phyloP scores from a whole-genome alignment of 2,329 filamentous ascomycete species.

The Alternaria sp. region DNA sequence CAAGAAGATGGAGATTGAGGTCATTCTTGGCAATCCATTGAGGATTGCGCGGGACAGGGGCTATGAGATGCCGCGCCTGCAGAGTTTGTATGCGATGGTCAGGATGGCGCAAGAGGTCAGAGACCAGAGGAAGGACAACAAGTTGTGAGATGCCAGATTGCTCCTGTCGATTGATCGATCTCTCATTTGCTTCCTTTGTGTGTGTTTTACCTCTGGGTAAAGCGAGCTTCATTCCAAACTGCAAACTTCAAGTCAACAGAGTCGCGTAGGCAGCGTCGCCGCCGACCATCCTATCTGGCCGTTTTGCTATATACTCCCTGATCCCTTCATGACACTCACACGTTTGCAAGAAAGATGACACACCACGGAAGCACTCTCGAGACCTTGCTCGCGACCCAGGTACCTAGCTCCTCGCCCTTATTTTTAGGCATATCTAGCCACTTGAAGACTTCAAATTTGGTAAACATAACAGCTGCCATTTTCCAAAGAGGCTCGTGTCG shows the following conservation, averaged over 20 bases:
- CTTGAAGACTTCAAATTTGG: neutral
- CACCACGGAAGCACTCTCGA: rapidly evolving
- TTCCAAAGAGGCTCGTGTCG: neutral
- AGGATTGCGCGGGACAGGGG: slow-evolving; percentile 68
- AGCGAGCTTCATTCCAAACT: neutral
- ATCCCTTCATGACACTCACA: neutral
- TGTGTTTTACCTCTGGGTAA: neutral
- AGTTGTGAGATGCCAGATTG: neutral
- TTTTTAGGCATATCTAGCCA: neutral
- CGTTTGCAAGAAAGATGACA: neutral
- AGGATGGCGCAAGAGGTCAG: slow-evolving; percentile 66
- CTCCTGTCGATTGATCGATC: neutral
- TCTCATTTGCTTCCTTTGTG: neutral
- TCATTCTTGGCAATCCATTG: slow-evolving; percentile 74
- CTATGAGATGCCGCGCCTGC: slow-evolving; percentile 69
- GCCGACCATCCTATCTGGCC: neutral
- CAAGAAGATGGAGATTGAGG: slow-evolving; percentile 72
- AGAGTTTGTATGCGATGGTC: slow-evolving; percentile 71
- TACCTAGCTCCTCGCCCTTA: neutral
- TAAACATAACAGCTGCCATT: neutral
- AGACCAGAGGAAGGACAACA: slow-evolving; percentile 46
- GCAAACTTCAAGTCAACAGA: neutral
- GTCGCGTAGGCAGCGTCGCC: too few relatives aligned
- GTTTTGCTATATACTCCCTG: neutral
- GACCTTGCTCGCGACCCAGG: neutral